A percentile compares a stretch with the other conserved stretches of the same genome.
Evolutionary conservation across 192 early-diverging fungal genomes (phyloP).

Genomic region (Coemansia sp.): DNA sequence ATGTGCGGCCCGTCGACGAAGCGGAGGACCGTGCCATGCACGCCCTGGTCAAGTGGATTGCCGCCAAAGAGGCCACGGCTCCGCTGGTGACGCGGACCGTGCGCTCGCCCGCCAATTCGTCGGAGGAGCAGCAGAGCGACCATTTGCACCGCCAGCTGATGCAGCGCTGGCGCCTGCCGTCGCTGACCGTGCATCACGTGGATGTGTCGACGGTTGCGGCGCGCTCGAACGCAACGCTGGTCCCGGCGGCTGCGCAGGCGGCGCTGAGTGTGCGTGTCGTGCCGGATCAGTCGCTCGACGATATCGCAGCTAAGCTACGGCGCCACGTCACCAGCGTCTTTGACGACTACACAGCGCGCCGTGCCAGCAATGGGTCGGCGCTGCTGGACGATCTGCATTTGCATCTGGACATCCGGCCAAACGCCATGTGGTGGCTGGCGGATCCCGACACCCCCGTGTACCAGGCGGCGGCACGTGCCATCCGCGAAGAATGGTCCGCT

Average conservation of each 20-base stretch:
- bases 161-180: constrained; percentile 73
- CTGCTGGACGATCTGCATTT: constrained; percentile 17
- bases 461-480: constrained; percentile 66
- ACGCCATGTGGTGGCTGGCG: constrained; percentile 78
- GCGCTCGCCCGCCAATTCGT: background rate
- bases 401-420: constrained; percentile 62
- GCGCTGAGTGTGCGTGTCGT: constrained; percentile 74
- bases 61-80: constrained; percentile 31
- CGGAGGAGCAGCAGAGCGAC: constrained; percentile 17
- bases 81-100: constrained; percentile 31
- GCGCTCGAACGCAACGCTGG: constrained; percentile 65
- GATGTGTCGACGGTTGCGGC: constrained; percentile 65
- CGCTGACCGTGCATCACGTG: constrained; percentile 73
- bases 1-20: constrained; percentile 57
- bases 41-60: constrained; percentile 31
- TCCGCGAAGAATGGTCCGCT: constrained; percentile 53
- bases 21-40: constrained; percentile 61
- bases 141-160: constrained; percentile 59
- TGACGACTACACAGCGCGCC: constrained; percentile 16
- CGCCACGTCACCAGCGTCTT: constrained; percentile 58
- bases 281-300: constrained; percentile 68
- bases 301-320: constrained; percentile 61
- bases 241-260: constrained; percentile 67
- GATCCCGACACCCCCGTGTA: constrained; percentile 66
- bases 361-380: background rate